Evolutionary conservation across 345 rosid species (phyloP).

Genomic region (Eucalyptus sp.): DNA sequence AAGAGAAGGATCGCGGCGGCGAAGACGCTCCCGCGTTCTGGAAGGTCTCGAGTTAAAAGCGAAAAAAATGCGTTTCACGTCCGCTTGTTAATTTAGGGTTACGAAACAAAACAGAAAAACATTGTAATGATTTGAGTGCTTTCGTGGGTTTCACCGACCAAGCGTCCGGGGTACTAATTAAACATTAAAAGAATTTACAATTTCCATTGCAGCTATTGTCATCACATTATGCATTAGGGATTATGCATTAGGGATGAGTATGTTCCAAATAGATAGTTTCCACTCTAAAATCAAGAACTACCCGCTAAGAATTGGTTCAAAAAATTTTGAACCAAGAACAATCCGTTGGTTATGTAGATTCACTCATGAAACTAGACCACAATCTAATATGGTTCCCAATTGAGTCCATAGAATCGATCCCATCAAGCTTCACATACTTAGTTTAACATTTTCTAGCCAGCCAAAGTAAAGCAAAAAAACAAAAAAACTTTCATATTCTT

Average conservation of each 20-base stretch:
- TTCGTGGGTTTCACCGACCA: neutral
- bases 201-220: neutral
- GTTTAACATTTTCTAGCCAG: no score
- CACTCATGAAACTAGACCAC: rapidly evolving
- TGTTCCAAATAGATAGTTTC: rapidly evolving
- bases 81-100: neutral
- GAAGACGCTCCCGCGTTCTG: neutral
- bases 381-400: rapidly evolving
- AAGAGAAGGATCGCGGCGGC: neutral
- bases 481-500: no score
- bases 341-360: rapidly evolving
- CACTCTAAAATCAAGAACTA: no score
- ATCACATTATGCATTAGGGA: no score
- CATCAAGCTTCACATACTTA: no score
- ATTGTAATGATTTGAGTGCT: neutral
- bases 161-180: neutral
- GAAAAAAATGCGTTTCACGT: neutral
- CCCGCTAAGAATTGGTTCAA: rapidly evolving
- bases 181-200: neutral
- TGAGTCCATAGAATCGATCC: rapidly evolving
- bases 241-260: no score
- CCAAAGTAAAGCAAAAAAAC: no score
- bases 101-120: neutral
- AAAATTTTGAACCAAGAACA: rapidly evolving
- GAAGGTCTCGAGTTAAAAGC: neutral